Base-by-base conservation (phyloP, 148 eudicot genomes). In the Arctostaphylos glauca region DNA sequence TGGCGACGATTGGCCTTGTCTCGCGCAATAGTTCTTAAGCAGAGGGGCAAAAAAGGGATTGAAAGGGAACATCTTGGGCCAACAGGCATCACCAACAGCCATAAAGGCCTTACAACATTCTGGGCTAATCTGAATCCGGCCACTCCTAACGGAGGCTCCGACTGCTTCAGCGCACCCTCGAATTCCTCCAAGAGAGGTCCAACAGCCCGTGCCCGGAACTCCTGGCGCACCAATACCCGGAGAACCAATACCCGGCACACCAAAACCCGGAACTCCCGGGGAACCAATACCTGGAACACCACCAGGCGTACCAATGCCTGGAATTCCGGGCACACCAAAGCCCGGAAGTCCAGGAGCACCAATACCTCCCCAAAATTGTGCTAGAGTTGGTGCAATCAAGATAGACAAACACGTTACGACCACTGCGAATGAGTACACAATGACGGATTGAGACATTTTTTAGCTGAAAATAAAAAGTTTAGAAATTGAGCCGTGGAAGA, bases 31-130 rank as follows among this genome's bases (percentile, higher is more conserved):
- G 58, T 48, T 48, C 56, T 50, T 74, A 15, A 74, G 41, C 56
- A 9, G 1, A 6, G 41, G 38, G 5, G 58, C 56, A 18, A 49
- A 49, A 10, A 49, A 50, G 6, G 78, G 78, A 38, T 74, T 49
- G 38, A n/a, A 48, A 52, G 78, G 78, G 8, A 75, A 48, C 56
- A 23, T 50, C 78, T 75, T 49, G 13, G 78, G 78, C 78, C 43
- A 75, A 50, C 78, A 75, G 14, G 53, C 12, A 50, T 38, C 78
- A 23, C 6, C 18, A 21, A 50, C 41, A 50, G 15, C 56, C 53
- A 75, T 21, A 23, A 75, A 21, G 8, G 41, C 78, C 9, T 52
- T 1, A 9, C 78, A 75, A 23, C 78, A 75, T 7, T 10, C 9
- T 10, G 56, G 55, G 31, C 38, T 50, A 8, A 74, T 74, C 38